Evolutionary conservation across 192 early-diverging fungal species (phyloP), one percentile per base, ranked within the genome.

Genomic region (Entomortierella chlamydospora): DNA sequence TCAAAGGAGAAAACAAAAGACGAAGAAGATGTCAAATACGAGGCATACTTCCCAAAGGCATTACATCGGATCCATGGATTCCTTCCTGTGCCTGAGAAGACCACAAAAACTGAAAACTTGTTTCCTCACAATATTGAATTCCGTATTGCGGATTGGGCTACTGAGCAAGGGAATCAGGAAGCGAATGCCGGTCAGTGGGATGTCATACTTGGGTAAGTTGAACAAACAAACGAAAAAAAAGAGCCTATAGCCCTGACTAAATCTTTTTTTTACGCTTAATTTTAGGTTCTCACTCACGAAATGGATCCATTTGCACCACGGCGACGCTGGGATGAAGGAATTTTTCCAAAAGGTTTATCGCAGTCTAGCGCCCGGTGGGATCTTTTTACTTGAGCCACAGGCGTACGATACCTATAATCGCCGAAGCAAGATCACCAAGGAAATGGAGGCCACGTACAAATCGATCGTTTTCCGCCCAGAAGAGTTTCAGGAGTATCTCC

Each of bases 301-400:
- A 70, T 95, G 93, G 93, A 92, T 96, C 51, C 94, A 96, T 58
- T 76, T 96, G 20, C 86, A 91, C 66, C 63, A 86, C 23, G 93
- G 92, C 0, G 94, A 96, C 64, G 67, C 73, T 10, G 93, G 92
- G 2, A 42, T 96, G 13, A 73, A 87, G 39, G 45, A 56, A 28
- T 93, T 94, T 54, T 94, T 96, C 64, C 64, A 80, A 47, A 92
- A 90, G 65, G 82, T 86, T 8, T 92, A 90, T 68, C 39, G 81
- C 0, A 77, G 73, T 20, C 67, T 96, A 11, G 62, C 68, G 0
- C 81, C 76, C 1, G 91, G 89, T 1, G 94, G 94, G 2, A 43
- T 71, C 10, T 86, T 96, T 52, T 59, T 96, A 26, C 50, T 96
- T 28, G 94, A 96, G 77, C 87, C 90, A 6, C 94, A 96, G 63